Evolutionary conservation across 768 basidiomycete species (phyloP).

Genomic region (Amyloporia xantha): DNA sequence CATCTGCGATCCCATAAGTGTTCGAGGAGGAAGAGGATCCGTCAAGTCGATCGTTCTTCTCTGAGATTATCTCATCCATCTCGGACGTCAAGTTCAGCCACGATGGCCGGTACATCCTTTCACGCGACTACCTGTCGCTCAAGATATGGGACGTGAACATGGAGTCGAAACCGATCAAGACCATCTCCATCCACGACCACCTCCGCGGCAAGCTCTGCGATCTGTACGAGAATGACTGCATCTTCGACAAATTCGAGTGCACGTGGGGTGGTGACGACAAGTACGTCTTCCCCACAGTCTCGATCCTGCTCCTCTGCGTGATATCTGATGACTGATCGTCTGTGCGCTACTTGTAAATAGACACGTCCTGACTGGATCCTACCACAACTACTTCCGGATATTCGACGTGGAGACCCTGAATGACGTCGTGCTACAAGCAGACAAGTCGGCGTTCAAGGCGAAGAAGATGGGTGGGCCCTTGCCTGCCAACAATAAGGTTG

Average conservation of each 20-base stretch:
- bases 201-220: constrained; percentile 96
- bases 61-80: constrained; percentile 98
- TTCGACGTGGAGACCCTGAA: constrained; percentile 83
- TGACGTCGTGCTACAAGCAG: constrained; percentile 93
- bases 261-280: constrained; percentile 95
- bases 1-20: constrained; percentile 39
- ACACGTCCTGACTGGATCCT: constrained; percentile 96
- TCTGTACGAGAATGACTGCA: constrained; percentile 98
- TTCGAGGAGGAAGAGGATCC: constrained; percentile 99
- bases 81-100: constrained; percentile 99
- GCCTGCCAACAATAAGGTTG: constrained; percentile 48
- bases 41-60: constrained; percentile 95
- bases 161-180: constrained; percentile 94
- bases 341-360: constrained; percentile 34
- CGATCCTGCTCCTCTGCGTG: not conserved
- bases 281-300: constrained; percentile 41
- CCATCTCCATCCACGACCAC: constrained; percentile 98
- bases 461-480: constrained; percentile 94
- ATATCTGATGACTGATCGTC: not conserved
- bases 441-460: constrained; percentile 98
- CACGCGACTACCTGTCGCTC: constrained; percentile 93
- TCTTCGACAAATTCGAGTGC: constrained; percentile 99
- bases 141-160: constrained; percentile 99
- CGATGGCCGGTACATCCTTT: constrained; percentile 94
- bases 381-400: constrained; percentile 99